These are phyloP conservation scores for Eleusine coracana DNA, from an alignment of 176 grass and related monocot species.

Conservation along the genomic window DNA sequence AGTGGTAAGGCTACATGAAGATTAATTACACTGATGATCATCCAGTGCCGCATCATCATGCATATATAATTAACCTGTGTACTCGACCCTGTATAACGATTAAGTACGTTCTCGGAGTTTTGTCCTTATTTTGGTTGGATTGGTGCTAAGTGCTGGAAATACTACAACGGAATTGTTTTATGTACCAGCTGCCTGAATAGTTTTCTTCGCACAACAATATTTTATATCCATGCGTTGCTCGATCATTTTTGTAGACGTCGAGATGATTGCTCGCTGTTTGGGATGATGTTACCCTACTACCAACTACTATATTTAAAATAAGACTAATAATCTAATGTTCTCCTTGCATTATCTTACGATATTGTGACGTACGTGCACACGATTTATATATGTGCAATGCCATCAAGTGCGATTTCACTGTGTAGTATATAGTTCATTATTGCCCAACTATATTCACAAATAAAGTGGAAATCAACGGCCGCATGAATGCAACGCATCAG, in stretches of 20 bases:
- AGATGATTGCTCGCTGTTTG: not conserved
- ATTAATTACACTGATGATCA: constrained; percentile 3
- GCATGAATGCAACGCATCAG: not conserved
- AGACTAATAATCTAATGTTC: not conserved
- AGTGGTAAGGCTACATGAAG: constrained; percentile 8
- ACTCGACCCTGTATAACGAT: not conserved
- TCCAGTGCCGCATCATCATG: not conserved
- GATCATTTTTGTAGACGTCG: not conserved
- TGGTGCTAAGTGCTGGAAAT: not conserved
- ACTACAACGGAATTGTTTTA: not conserved
- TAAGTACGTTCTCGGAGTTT: not conserved
- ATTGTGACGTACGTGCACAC: not conserved
- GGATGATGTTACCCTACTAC: constrained; percentile 25
- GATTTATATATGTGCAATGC: not conserved
- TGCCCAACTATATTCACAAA: not conserved
- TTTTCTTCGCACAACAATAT: not conserved
- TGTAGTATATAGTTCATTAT: not conserved
- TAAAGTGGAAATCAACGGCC: not conserved
- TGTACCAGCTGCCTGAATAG: not conserved
- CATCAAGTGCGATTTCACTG: not conserved
- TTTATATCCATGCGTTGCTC: not conserved
- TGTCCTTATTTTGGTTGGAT: not conserved
- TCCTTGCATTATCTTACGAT: not conserved
- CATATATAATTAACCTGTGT: not conserved
- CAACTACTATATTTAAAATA: constrained; percentile 18